Evolutionary conservation across 176 grass and related monocot genomes (phyloP).

Genomic region (Bromus sterilis): DNA sequence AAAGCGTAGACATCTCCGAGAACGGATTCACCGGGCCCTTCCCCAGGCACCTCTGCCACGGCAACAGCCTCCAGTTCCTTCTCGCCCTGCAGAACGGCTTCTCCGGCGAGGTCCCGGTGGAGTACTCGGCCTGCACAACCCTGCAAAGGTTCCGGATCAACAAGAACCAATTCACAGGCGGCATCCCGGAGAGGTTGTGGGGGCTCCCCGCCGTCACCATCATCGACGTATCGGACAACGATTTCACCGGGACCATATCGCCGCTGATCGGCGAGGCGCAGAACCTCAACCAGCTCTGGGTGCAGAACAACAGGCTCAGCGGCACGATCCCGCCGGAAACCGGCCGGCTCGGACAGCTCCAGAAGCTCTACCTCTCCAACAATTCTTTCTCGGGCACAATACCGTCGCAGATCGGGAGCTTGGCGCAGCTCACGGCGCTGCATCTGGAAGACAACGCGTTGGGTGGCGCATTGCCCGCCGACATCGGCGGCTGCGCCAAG

Average conservation of each 20-base stretch:
- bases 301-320: slow-evolving; percentile 51
- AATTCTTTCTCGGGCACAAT: slow-evolving; percentile 61
- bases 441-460: slow-evolving; percentile 54
- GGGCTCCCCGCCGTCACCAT: slow-evolving; percentile 45
- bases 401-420: slow-evolving; percentile 45
- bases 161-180: slow-evolving; percentile 53
- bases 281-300: slow-evolving; percentile 51
- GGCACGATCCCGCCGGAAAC: slow-evolving; percentile 54
- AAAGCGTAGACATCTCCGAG: slow-evolving; percentile 72
- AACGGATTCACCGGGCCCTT: slow-evolving; percentile 60
- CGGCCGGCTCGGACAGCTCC: slow-evolving; percentile 38
- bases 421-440: slow-evolving; percentile 48
- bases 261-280: slow-evolving; percentile 33
- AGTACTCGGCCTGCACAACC: slow-evolving; percentile 48
- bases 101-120: slow-evolving; percentile 53
- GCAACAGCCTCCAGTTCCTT: slow-evolving; percentile 40
- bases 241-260: slow-evolving; percentile 54
- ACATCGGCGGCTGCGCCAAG: slow-evolving; percentile 41
- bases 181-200: slow-evolving; percentile 50
- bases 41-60: slow-evolving; percentile 54
- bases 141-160: slow-evolving; percentile 70
- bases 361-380: slow-evolving; percentile 59
- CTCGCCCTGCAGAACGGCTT: slow-evolving; percentile 78
- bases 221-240: slow-evolving; percentile 74
- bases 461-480: slow-evolving; percentile 32